Evolutionary conservation across 306 rosid species (phyloP), one percentile per base, ranked within the genome.

Genomic region (Quillaja saponaria): DNA sequence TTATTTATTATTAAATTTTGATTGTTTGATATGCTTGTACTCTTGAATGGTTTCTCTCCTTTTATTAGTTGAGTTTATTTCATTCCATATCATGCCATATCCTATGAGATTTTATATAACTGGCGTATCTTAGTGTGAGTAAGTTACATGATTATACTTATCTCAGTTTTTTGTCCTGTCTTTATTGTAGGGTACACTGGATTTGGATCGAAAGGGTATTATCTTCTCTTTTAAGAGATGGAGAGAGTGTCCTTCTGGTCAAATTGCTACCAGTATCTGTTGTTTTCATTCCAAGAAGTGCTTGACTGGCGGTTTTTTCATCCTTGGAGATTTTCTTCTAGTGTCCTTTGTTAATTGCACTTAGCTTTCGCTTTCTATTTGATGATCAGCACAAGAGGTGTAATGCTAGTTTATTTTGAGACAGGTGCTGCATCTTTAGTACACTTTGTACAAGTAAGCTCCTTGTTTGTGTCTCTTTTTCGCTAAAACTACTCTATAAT

Each of bases 341-440:
- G 96, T 87, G 81, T 87, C 99, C 69, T 94, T 85, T 77, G 99
- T 89, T 72, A 94, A 94, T 80, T 81, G 95, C 86, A 94, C 99
- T 79, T 94, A 94, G 96, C 78, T 77, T 84, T 83, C 87, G 62
- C 78, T 63, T 78, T 67, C 65, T 64, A 66, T 71, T 79, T 59
- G 69, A 86, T 89, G 94, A 85, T 76, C 88, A 79, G 79, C 85
- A 81, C 88, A 68, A 74, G 83, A 77, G 82, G 77, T 71, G 91
- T 84, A 70, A 89, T 89, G 99, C 88, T 78, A 74, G 74, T 77
- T 81, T 68, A 72, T 80, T 77, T 76, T 89, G 77, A 87, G 82
- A 81, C 83, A 59, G 88, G 91, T 83, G 88, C 87, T 85, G 89
- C 91, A 80, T 89, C 96, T 76, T 78, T 86, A 50, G 75, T 75